Conservation (phyloP, 1,284 basidiomycete species). For the Sporisorium reilianum region DNA sequence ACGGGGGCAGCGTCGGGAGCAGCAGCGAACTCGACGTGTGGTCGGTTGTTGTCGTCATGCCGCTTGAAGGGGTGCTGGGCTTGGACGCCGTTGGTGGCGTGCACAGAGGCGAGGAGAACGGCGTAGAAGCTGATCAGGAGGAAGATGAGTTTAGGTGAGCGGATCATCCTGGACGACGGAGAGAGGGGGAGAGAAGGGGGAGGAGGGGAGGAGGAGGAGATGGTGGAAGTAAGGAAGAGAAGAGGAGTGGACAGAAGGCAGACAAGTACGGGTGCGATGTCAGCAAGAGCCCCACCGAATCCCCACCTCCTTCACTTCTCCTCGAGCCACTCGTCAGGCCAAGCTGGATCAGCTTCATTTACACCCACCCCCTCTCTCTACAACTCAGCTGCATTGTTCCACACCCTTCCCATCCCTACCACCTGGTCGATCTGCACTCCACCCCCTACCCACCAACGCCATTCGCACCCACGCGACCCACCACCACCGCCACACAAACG, state of each 20-base stretch:
- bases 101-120: background rate
- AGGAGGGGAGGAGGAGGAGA: background rate
- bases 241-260: too few relatives aligned
- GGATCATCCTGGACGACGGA: background rate
- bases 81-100: background rate
- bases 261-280: too few relatives aligned
- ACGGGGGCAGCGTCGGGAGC: background rate
- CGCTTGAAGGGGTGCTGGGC: conserved; percentile 8
- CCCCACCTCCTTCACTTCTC: background rate
- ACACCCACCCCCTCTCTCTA: background rate
- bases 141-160: background rate
- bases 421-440: background rate
- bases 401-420: background rate
- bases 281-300: background rate
- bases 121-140: background rate
- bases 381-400: background rate
- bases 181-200: background rate
- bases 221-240: background rate
- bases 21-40: conserved; percentile 8
- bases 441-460: background rate
- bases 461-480: background rate
- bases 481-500: background rate
- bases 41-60: background rate
- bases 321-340: background rate
- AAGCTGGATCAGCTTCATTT: background rate